Percentiles rank a stretch among this genome's conserved stretches.
phyloP scores from a whole-genome alignment of 2,329 filamentous ascomycete genomes.

The Beauveria asiatica region DNA sequence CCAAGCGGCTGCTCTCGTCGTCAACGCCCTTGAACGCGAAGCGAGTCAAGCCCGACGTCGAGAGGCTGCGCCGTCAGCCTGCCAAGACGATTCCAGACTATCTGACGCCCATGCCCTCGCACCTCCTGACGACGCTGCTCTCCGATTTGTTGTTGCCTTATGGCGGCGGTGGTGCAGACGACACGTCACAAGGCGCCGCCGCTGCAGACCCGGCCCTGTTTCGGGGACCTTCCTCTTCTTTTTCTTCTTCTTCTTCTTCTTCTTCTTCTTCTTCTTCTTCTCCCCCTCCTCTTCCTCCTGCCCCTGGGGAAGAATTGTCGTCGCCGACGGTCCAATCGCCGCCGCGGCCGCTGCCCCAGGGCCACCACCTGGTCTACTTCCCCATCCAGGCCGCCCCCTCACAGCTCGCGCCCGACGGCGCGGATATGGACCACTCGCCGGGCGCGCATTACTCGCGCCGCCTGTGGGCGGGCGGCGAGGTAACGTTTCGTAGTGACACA shows the following conservation, averaged over 20 bases:
- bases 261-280: too few relatives aligned
- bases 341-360: constrained; percentile 44
- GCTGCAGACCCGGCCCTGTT: not conserved
- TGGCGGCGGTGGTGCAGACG: not conserved
- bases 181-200: not conserved
- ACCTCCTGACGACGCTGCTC: constrained; percentile 58
- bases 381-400: constrained; percentile 57
- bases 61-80: constrained; percentile 19
- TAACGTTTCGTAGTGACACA: constrained; percentile 39
- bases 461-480: constrained; percentile 79
- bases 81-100: constrained; percentile 34
- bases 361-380: constrained; percentile 84
- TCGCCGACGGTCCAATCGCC: constrained; percentile 17
- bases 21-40: not conserved
- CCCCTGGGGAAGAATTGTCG: not conserved
- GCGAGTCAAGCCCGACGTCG: constrained; percentile 10
- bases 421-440: constrained; percentile 70
- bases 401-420: constrained; percentile 69
- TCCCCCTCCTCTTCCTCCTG: not conserved
- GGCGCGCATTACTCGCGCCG: constrained; percentile 63
- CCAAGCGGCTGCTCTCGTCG: not conserved
- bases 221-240: not conserved
- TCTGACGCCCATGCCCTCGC: constrained; percentile 50
- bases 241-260: too few relatives aligned
- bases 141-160: constrained; percentile 36